phyloP scores from a whole-genome alignment of 257 asterid species.

The Solanum chilense region DNA sequence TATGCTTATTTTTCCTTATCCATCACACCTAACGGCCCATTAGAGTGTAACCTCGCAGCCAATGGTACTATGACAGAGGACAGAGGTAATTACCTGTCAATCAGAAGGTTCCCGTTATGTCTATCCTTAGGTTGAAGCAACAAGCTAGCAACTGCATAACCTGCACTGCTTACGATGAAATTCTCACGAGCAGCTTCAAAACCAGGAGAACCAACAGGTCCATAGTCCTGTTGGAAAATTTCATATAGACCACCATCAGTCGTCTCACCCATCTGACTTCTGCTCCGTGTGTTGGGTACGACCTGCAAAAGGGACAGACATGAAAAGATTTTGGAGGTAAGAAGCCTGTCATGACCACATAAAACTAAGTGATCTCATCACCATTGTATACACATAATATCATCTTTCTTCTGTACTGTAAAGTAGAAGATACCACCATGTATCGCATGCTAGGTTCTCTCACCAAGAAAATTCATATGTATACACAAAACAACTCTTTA shows the following conservation, averaged over 20 bases:
- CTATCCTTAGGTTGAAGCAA: conserved; percentile 99
- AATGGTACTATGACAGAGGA: not conserved
- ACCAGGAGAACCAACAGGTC: conserved; percentile 92
- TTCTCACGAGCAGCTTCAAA: conserved; percentile 98
- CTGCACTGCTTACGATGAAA: conserved; percentile 96
- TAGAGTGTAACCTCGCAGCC: not conserved
- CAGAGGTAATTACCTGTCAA: conserved; percentile 62
- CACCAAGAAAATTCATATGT: not conserved
- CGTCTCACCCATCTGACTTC: conserved; percentile 99
- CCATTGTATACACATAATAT: not conserved
- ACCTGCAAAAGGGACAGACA: conserved; percentile 41
- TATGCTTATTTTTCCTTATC: not conserved
- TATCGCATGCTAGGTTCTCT: not conserved
- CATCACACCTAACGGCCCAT: not conserved
- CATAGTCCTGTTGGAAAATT: conserved; percentile 97
- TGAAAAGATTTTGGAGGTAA: not conserved
- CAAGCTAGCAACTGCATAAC: conserved; percentile 99
- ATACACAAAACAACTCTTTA: not conserved
- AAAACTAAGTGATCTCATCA: not conserved
- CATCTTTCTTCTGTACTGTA: not conserved
- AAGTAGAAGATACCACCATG: not conserved
- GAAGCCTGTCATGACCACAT: not conserved
- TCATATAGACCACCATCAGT: conserved; percentile 98
- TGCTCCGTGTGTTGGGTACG: conserved; percentile 89
- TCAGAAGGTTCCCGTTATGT: conserved; percentile 95